These are phyloP conservation scores for Mycosphaerella arachidis DNA, from an alignment of 2,329 filamentous ascomycete genomes.

Conservation along the genomic window DNA sequence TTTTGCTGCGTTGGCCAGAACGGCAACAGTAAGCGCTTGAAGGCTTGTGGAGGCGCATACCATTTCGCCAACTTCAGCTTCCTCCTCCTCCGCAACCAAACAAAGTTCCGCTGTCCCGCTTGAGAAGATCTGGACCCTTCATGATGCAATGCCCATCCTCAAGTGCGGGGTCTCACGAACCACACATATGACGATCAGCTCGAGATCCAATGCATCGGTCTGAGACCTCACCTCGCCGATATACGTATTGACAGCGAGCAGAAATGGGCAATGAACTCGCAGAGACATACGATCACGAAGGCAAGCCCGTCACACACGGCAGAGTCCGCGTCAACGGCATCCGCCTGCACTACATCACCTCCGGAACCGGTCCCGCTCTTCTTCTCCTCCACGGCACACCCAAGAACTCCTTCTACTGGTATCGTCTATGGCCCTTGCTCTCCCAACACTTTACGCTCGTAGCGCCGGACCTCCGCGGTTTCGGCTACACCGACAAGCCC, in stretches of 20 bases:
- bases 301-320: slow-evolving; percentile 27
- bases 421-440: slow-evolving; percentile 34
- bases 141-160: neutral
- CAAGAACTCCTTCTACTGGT: slow-evolving; percentile 37
- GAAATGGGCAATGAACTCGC: slow-evolving; percentile 17
- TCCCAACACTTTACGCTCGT: slow-evolving; percentile 36
- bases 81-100: neutral
- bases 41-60: neutral
- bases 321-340: slow-evolving; percentile 33
- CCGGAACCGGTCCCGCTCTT: slow-evolving; percentile 27
- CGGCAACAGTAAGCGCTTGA: neutral
- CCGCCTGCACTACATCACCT: slow-evolving; percentile 33
- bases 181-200: neutral
- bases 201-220: neutral
- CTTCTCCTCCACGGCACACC: slow-evolving; percentile 33
- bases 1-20: neutral
- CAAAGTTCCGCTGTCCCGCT: neutral
- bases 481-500: slow-evolving; percentile 39
- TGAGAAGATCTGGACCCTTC: neutral
- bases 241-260: neutral
- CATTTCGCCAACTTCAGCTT: neutral
- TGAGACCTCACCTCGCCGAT: neutral
- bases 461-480: slow-evolving; percentile 36
- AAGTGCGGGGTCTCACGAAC: neutral
- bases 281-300: slow-evolving; percentile 31